Evolutionary conservation across 345 rosid species (phyloP), one percentile per base, ranked within the genome.

Genomic region (Cardamine resedifolia): DNA sequence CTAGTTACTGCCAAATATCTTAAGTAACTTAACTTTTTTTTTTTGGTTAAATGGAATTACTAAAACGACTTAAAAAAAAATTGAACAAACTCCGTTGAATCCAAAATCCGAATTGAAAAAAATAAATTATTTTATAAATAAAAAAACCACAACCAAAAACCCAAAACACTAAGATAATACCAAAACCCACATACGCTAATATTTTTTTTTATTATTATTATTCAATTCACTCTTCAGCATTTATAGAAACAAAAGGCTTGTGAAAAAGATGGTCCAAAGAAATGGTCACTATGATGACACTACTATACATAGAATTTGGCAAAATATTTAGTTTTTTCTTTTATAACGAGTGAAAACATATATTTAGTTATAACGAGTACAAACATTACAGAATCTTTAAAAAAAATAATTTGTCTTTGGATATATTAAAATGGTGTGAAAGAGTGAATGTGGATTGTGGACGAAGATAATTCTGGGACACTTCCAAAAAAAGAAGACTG

Each of bases 391-490:
- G 41, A 71, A 49, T 18, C 14, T n/a, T n/a, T n/a, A n/a, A n/a
- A n/a, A n/a, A n/a, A n/a, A n/a, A n/a, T n/a, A n/a, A n/a, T n/a
- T n/a, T n/a, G n/a, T n/a, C n/a, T n/a, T 33, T 45, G 2, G 26
- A 30, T 64, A 58, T 15, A 38, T 18, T 28, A 38, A 52, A 66
- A 68, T 33, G 38, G 51, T 61, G 69, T 53, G 64, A 68, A 75
- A 50, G 41, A 67, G 48, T 58, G 62, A 26, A 19, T 48, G 67
- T 21, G 8, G 64, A 59, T 50, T 68, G 74, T 68, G 73, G 55
- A 75, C 33, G 70, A 44, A 75, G 57, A 75, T 53, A 20, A 69
- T 44, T 75, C n/a, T 75, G 59, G 74, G 74, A 75, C 70, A 68
- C 58, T 68, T 60, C 74, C 79, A 75, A 68, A 75, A 74, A 4